phyloP scores from a whole-genome alignment of 2,329 filamentous ascomycete genomes.

The Curvularia sp. region DNA sequence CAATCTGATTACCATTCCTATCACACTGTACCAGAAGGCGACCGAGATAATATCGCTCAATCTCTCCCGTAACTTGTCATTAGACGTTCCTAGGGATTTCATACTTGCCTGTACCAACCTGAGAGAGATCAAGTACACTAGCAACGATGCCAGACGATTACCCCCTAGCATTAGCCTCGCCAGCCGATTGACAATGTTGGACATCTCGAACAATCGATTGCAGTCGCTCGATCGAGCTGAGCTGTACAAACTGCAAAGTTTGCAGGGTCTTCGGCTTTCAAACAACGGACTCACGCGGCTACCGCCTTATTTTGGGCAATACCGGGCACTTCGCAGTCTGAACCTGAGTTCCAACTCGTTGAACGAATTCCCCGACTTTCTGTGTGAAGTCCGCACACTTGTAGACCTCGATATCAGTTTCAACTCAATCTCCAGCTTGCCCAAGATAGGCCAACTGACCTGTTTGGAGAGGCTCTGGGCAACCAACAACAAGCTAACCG shows the following conservation, averaged over 20 bases:
- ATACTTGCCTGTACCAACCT: constrained; percentile 91
- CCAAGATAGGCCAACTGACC: constrained; percentile 78
- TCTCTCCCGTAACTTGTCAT: constrained; percentile 86
- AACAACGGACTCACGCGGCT: constrained; percentile 87
- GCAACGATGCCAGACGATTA: constrained; percentile 87
- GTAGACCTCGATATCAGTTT: constrained; percentile 97
- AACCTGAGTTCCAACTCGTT: constrained; percentile 96
- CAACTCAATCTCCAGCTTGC: constrained; percentile 82
- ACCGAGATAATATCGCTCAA: constrained; percentile 94
- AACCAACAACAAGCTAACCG: constrained; percentile 88
- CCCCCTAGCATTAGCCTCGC: constrained; percentile 85
- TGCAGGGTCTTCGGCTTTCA: constrained; percentile 89
- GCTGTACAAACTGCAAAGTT: constrained; percentile 73
- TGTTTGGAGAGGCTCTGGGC: constrained; percentile 90
- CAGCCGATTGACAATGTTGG: constrained; percentile 81
- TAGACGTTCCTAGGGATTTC: constrained; percentile 95
- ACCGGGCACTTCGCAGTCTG: constrained; percentile 78
- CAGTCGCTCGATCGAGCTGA: constrained; percentile 87
- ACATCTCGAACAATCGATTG: constrained; percentile 92
- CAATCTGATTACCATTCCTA: constrained; percentile 93
- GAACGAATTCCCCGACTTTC: constrained; percentile 80
- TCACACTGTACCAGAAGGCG: constrained; percentile 89
- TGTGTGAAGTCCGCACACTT: constrained; percentile 81
- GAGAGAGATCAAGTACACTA: constrained; percentile 93
- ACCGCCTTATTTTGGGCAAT: constrained; percentile 82